Base-by-base conservation (phyloP, 2,329 filamentous ascomycete genomes). In the Ampelomyces quisqualis region DNA sequence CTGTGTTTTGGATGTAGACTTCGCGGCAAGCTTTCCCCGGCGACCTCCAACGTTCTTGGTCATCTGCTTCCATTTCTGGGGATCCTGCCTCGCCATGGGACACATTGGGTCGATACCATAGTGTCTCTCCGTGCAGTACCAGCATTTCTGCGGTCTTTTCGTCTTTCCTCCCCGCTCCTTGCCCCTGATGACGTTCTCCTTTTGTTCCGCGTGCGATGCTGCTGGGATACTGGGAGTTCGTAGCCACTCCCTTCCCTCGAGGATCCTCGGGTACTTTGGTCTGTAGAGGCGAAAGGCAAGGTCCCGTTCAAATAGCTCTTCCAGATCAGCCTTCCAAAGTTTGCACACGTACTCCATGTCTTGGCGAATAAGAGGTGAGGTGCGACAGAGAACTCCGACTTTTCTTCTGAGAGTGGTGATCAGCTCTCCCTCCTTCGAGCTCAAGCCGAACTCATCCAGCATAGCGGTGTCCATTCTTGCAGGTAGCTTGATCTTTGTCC, bases 81-180 rank as follows among this genome's bases (percentile, higher is more conserved):
- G 34, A 9, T 21, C 24, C 2, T 17, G 24, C 2, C 24, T 19
- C 23, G 23, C 34, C 17, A 36, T 29, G n/a, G 43, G 47, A 30
- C 49, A 53, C 7, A 51, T 18, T 2, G 35, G 27, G 32, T 51
- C 45, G 2, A 27, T 30, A 4, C 36, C 15, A 2, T 8, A 7
- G 22, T 56, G 50, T 32, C 53, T 42, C 34, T 45, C 41, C n/a
- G 15, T 43, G 22, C 50, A 56, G 13, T 34, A 35, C 43, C 47
- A 50, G 26, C 52, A 55, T 33, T 48, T 55, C 2, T 10, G 26
- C 11, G 40, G 35, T 19, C 45, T 22, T 9, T 15, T 15, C 15
- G 22, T 39, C 20, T 22, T 11, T 32, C 21, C 36, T 22, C 15
- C 26, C 19, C 17, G 5, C 10, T 21, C 10, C 11, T 14, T 28